Evolutionary conservation across 345 rosid genomes (phyloP).

Genomic region (Citrus sinensis): DVS_A1.0 CM039162.1:8593001-8593500

Average conservation of each 20-base stretch:
- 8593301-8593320: not conserved
- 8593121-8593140: not conserved
- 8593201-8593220: not conserved
- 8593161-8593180: constrained; percentile 2
- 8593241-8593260: not conserved
- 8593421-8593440: not conserved
- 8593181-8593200: not conserved
- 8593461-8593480: too few species aligned
- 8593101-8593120: not conserved
- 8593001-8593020: too few species aligned
- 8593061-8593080: not conserved
- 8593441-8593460: not conserved
- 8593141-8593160: not conserved
- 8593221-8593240: not conserved
- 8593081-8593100: not conserved
- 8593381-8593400: not conserved
- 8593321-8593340: not conserved
- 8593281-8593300: not conserved
- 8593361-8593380: not conserved
- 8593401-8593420: too few species aligned
- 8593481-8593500: too few species aligned
- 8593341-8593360: not conserved
- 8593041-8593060: not conserved
- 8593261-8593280: not conserved
- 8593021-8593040: not conserved